Evolutionary conservation across 225 moss, liverwort and hornwort genomes (phyloP).

Genomic region (Pseudisothecium myosuroides): DNA sequence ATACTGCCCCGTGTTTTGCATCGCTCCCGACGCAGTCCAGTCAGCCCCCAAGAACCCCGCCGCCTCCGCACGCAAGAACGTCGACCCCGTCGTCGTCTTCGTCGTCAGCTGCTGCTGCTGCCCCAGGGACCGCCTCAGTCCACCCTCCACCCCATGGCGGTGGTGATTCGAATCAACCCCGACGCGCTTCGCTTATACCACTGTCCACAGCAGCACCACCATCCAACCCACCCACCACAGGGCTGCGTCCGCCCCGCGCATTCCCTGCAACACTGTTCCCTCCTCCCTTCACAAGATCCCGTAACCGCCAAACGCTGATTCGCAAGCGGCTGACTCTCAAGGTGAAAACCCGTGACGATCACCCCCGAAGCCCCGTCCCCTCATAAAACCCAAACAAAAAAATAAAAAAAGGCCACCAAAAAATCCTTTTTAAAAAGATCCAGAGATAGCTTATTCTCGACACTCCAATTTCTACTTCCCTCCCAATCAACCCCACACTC

Average conservation of each 20-base stretch:
- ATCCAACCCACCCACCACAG: not conserved
- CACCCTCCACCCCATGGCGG: constrained; percentile 19
- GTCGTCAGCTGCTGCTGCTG: not conserved
- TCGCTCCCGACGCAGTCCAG: constrained; percentile 4
- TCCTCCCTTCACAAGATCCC: constrained; percentile 5
- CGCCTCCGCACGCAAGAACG: not conserved
- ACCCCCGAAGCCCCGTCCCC: not conserved
- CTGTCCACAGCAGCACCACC: not conserved
- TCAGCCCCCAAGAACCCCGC: not conserved
- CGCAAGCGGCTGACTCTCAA: not conserved
- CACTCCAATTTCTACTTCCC: not conserved
- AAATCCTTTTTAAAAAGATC: not conserved
- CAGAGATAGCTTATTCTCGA: not conserved
- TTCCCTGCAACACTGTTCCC: constrained; percentile 7
- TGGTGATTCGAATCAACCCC: constrained; percentile 1
- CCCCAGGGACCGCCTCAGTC: constrained; percentile 2
- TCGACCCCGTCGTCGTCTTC: not conserved
- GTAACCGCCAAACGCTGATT: constrained; percentile 9
- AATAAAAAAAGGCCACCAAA: not conserved
- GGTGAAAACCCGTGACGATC: not conserved
- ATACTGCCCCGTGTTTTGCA: constrained; percentile 81
- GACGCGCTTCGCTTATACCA: not conserved
- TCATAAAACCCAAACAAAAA: not conserved
- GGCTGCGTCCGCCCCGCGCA: not conserved
- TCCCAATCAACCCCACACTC: not conserved